Base-by-base conservation (phyloP, 83 land plant genomes). In the Larix sibirica region DNA sequence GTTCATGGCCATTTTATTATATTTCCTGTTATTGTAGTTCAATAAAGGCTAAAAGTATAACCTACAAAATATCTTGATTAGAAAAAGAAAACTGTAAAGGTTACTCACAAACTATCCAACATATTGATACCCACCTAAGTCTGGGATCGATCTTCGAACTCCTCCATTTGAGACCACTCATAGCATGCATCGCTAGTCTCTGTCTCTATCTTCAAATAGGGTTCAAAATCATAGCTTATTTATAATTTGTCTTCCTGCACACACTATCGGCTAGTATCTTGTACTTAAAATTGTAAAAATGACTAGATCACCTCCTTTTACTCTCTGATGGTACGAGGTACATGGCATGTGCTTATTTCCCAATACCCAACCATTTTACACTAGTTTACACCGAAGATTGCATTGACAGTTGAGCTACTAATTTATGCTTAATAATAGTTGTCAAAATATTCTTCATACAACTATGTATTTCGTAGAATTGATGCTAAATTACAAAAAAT, bases 261-360 rank as follows among this genome's bases (percentile, higher is more conserved):
- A 47, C 12, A 47, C 54, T 47, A 47, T 47, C 54, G 2, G 54
- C 12, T 8, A 47, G 0, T 9, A 47, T 47, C 12, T 47, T 47
- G 54, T 47, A 47, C 54, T 9, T 47, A 10, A 8, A 47, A 47
- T 8, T 47, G 2, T 47, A 47, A 9, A 47, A 8, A 47, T 2
- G 44, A 40, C 44, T 13, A 67, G 1, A 67, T 1, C 14, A 67
- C 33, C 70, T 31, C 33, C 6, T 67, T 2, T 67, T 14, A 31
- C 4, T 13, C 38, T 31, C 38, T 67, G 70, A 67, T 36, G 0
- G 2, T 70, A 36, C 10, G 20, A 38, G 38, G 75, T 38, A 70
- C 75, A 70, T 2, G 44, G 42, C 44, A 70, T 70, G 75, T 70
- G 21, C 75, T 70, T 20, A 70, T 70, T 70, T 38, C 17, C 44